A percentile compares a stretch with the other conserved stretches of the same genome.
These are phyloP conservation scores for Silene noctiflora DNA, from an alignment of 179 eudicot species.

Conservation along the genomic window DNA sequence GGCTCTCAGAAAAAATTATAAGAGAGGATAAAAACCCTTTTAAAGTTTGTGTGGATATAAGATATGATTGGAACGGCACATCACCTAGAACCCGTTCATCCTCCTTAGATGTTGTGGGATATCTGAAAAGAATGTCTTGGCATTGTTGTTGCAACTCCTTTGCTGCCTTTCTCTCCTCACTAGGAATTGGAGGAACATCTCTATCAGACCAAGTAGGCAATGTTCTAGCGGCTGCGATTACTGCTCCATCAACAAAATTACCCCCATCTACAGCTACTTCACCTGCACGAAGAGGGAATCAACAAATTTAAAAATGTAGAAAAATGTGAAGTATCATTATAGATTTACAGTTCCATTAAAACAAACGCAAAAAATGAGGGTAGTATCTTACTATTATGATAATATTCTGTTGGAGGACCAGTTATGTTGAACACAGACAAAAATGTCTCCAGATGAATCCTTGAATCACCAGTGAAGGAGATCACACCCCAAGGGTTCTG, in stretches of 20 bases:
- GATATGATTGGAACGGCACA: conserved; percentile 3
- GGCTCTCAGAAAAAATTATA: background rate
- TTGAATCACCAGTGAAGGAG: conserved; percentile 67
- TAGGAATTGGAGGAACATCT: conserved; percentile 83
- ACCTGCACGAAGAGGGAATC: conserved; percentile 36
- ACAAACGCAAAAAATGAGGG: background rate
- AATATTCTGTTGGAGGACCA: conserved; percentile 82
- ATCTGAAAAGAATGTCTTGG: conserved; percentile 58
- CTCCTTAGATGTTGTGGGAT: conserved; percentile 67
- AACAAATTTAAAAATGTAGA: conserved; percentile 3
- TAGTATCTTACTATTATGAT: conserved; percentile 58
- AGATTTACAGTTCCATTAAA: background rate
- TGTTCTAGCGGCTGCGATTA: conserved; percentile 90
- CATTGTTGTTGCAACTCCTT: conserved; percentile 90
- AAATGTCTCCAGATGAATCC: conserved; percentile 82
- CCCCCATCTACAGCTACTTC: conserved; percentile 47
- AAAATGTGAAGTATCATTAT: background rate
- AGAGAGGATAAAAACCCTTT: background rate
- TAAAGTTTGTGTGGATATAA: background rate
- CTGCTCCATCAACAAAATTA: conserved; percentile 88
- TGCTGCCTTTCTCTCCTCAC: conserved; percentile 79
- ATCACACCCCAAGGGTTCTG: conserved; percentile 99
- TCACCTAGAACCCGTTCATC: conserved; percentile 82
- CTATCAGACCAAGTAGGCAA: conserved; percentile 90
- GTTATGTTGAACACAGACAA: conserved; percentile 94